Conservation (phyloP, 805 yeast genomes). For the Kluyveromyces dobzhanskii region DNA sequence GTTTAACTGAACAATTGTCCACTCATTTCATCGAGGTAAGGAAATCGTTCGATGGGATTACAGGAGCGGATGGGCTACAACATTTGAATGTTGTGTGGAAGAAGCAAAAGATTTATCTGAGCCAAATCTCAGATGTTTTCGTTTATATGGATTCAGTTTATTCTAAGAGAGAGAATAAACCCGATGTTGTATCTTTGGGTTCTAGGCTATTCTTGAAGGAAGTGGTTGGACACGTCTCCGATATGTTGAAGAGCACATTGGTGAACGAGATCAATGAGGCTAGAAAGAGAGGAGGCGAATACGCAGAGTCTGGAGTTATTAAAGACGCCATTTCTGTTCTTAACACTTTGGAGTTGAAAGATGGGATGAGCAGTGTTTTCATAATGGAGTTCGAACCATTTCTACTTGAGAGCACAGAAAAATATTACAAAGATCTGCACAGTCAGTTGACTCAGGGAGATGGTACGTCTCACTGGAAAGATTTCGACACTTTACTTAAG, state of each 20-base stretch:
- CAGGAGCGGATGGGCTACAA: conserved; percentile 31
- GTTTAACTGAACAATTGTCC: conserved; percentile 9
- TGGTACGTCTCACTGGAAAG: not conserved
- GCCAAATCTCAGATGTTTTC: conserved; percentile 73
- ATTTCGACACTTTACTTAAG: not conserved
- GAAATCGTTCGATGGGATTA: conserved; percentile 6
- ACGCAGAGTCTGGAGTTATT: conserved; percentile 50
- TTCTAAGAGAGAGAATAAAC: conserved; percentile 57
- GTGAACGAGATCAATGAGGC: conserved; percentile 22
- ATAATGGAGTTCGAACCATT: conserved; percentile 57
- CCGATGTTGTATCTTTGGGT: conserved; percentile 67
- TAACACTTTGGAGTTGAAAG: conserved; percentile 47
- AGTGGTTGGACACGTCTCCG: conserved; percentile 42
- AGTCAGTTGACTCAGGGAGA: not conserved
- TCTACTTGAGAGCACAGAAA: conserved; percentile 45
- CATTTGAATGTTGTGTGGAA: conserved; percentile 45
- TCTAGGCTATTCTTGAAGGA: conserved; percentile 55
- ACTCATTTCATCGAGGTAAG: conserved; percentile 8
- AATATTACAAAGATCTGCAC: conserved; percentile 40
- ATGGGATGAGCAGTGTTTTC: conserved; percentile 51
- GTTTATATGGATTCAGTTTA: conserved; percentile 85
- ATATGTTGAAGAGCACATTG: conserved; percentile 43
- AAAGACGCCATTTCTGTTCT: conserved; percentile 62
- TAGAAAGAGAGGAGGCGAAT: conserved; percentile 46
- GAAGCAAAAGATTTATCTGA: conserved; percentile 62